Conservation (phyloP, 495 filamentous ascomycete species). For the Aspergillus egyptiacus region DNA sequence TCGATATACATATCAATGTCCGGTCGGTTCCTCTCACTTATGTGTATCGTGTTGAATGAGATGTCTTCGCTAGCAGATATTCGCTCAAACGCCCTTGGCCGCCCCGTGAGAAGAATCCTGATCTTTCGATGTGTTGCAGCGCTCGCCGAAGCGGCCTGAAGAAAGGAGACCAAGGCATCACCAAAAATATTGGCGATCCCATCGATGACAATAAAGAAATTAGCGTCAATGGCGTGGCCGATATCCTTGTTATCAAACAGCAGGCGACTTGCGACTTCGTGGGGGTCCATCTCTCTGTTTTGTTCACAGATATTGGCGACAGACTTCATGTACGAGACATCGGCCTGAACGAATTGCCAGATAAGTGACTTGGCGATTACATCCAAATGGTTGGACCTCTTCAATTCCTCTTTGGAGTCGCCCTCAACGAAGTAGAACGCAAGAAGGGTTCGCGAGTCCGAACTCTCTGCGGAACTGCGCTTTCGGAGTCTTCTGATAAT, state of each 20-base stretch:
- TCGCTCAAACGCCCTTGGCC: conserved; percentile 15
- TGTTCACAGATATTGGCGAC: conserved; percentile 28
- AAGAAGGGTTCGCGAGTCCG: conserved; percentile 24
- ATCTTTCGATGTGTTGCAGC: conserved; percentile 9
- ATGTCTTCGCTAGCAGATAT: conserved; percentile 9
- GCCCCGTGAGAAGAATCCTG: conserved; percentile 16
- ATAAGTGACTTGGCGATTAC: conserved; percentile 25
- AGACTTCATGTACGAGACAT: conserved; percentile 33
- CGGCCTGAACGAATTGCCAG: conserved; percentile 34
- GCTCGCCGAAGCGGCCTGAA: conserved; percentile 12
- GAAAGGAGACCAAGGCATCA: conserved; percentile 23
- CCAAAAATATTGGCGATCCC: conserved; percentile 22
- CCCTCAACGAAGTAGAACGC: conserved; percentile 37
- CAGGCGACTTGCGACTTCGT: conserved; percentile 26
- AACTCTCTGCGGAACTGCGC: conserved; percentile 20
- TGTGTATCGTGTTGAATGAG: conserved; percentile 12
- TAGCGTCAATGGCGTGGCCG: conserved; percentile 20
- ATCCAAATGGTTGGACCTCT: conserved; percentile 19
- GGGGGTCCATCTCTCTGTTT: conserved; percentile 22
- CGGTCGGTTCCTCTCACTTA: conserved; percentile 21
- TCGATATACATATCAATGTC: conserved; percentile 32
- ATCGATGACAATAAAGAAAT: conserved; percentile 34
- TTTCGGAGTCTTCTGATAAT: conserved; percentile 29
- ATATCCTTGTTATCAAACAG: conserved; percentile 29
- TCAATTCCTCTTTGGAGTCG: conserved; percentile 26